phyloP scores from a whole-genome alignment of 78 protist species.

The slime mould (Dictyostelium discoideum) region dicty_2.7 NC_007088.5:7181001-7181500 shows the following conservation, averaged over 20 bases:
- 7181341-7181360: background rate
- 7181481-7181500: slow-evolving; percentile 59
- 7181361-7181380: slow-evolving; percentile 3
- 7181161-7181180: background rate
- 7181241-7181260: slow-evolving; percentile 38
- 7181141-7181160: background rate
- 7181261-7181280: background rate
- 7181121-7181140: background rate
- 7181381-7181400: slow-evolving; percentile 65
- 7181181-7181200: slow-evolving; percentile 29
- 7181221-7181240: slow-evolving; percentile 30
- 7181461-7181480: background rate
- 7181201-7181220: slow-evolving; percentile 19
- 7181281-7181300: slow-evolving; percentile 23
- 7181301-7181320: background rate
- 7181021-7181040: slow-evolving; percentile 23
- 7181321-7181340: background rate
- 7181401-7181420: background rate
- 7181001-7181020: slow-evolving; percentile 45
- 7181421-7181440: background rate
- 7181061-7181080: slow-evolving; percentile 30
- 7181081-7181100: slow-evolving; percentile 40
- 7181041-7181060: slow-evolving; percentile 57
- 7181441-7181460: slow-evolving; percentile 55
- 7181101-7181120: background rate